A percentile compares a stretch with the other conserved stretches of the same genome.
These are phyloP conservation scores for Talaromyces sp. DNA, from an alignment of 2,329 filamentous ascomycete species.

Conservation along the genomic window DNA sequence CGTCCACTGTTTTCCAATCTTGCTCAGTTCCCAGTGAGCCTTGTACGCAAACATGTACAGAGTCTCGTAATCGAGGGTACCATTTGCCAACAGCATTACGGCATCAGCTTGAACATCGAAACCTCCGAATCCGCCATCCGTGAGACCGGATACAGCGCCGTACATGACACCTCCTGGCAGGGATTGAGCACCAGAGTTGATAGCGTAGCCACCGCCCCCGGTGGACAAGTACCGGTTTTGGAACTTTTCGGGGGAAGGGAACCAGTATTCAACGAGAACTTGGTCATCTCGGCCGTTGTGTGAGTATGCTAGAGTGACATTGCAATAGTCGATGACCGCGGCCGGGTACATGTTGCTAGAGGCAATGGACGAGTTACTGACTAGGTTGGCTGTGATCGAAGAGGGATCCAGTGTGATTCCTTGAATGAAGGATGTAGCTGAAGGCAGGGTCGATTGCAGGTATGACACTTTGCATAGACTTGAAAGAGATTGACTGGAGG, in stretches of 20 bases:
- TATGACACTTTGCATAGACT: not conserved
- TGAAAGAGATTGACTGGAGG: not conserved
- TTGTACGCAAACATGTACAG: slow-evolving; percentile 51
- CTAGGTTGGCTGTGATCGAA: not conserved
- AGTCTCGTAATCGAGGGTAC: slow-evolving; percentile 49
- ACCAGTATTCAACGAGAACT: not conserved
- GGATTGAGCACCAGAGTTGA: not conserved
- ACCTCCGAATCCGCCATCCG: not conserved
- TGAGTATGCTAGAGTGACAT: not conserved
- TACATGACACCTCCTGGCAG: not conserved
- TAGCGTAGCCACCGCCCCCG: not conserved
- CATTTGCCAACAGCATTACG: slow-evolving; percentile 32
- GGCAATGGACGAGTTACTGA: not conserved
- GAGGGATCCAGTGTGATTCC: not conserved
- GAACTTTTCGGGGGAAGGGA: not conserved
- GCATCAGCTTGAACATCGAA: not conserved
- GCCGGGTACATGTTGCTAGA: not conserved
- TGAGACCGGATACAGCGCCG: not conserved
- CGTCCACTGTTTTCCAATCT: slow-evolving; percentile 43
- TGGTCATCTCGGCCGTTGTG: not conserved
- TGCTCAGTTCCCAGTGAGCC: slow-evolving; percentile 49
- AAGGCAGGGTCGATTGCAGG: not conserved
- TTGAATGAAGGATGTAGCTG: not conserved
- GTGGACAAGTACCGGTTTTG: not conserved
- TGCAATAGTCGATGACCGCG: not conserved